phyloP scores from a whole-genome alignment of 176 grass and related monocot genomes.

The Eragrostis curvula region DNA sequence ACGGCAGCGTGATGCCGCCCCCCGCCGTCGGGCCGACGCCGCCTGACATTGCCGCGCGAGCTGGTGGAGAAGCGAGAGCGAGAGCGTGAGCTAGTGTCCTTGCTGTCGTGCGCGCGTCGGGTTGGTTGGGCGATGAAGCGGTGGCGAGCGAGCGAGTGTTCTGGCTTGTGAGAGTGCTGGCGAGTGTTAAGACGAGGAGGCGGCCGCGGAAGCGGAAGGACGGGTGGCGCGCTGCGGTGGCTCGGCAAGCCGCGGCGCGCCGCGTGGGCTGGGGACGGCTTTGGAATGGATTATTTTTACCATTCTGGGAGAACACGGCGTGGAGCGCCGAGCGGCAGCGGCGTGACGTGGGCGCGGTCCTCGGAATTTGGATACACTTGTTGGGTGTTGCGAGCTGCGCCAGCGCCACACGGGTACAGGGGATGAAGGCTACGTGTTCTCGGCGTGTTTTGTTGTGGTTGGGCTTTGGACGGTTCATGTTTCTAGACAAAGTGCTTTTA shows the following conservation, averaged over 20 bases:
- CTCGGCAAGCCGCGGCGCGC: background rate
- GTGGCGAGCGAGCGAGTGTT: background rate
- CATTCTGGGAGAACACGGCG: slow-evolving; percentile 3
- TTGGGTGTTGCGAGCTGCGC: background rate
- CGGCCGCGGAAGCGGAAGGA: background rate
- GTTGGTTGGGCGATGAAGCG: slow-evolving; percentile 5
- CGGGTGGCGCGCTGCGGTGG: slow-evolving; percentile 24
- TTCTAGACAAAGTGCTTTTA: slow-evolving; percentile 52
- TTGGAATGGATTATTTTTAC: slow-evolving; percentile 23
- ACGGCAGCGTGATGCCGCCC: slow-evolving; percentile 53
- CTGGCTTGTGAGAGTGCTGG: background rate
- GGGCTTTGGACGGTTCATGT: slow-evolving; percentile 23
- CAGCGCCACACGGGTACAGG: background rate
- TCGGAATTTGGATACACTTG: slow-evolving; percentile 9
- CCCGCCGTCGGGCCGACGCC: slow-evolving; percentile 55
- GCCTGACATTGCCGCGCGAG: slow-evolving; percentile 42
- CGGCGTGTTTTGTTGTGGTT: slow-evolving; percentile 41
- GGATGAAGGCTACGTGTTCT: slow-evolving; percentile 46
- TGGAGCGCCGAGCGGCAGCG: background rate
- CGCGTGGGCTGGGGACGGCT: slow-evolving; percentile 35
- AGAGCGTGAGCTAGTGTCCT: background rate
- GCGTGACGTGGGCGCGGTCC: slow-evolving; percentile 11
- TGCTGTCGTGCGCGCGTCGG: background rate
- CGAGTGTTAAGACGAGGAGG: slow-evolving; percentile 10
- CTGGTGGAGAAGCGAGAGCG: background rate